phyloP scores from a whole-genome alignment of 257 asterid species.

The Solanum chmielewskii region DNA sequence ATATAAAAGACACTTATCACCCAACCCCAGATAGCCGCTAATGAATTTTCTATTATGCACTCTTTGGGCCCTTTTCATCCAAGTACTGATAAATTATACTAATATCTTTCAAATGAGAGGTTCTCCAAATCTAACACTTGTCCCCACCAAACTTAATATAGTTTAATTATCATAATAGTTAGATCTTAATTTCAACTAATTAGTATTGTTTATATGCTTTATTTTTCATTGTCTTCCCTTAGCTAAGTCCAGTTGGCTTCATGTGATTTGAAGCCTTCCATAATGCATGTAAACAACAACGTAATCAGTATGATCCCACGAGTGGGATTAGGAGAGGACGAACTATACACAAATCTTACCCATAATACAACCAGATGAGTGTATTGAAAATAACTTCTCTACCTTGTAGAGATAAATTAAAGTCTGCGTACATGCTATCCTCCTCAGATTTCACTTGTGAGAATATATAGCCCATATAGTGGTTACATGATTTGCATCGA shows the following conservation, averaged over 20 bases:
- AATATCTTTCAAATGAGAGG: background rate
- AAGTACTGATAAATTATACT: background rate
- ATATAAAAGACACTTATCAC: rapidly evolving
- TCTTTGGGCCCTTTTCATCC: background rate
- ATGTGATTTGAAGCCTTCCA: background rate
- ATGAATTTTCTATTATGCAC: background rate
- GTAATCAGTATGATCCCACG: background rate
- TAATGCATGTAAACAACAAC: background rate
- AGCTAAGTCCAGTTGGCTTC: background rate
- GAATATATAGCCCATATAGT: background rate
- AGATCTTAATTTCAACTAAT: background rate
- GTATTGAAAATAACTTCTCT: no score
- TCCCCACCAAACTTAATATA: background rate
- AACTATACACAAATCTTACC: background rate
- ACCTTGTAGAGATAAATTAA: no score
- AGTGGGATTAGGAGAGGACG: background rate
- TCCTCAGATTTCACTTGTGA: background rate
- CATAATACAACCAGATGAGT: background rate
- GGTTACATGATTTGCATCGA: background rate
- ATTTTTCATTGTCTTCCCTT: background rate
- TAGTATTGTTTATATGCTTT: background rate
- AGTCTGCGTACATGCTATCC: background rate
- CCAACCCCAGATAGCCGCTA: background rate
- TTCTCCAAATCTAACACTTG: background rate
- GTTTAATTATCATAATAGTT: background rate